Evolutionary conservation across 148 eudicot species (phyloP), one percentile per base, ranked within the genome.

Genomic region (Rhododendron simsii): DNA sequence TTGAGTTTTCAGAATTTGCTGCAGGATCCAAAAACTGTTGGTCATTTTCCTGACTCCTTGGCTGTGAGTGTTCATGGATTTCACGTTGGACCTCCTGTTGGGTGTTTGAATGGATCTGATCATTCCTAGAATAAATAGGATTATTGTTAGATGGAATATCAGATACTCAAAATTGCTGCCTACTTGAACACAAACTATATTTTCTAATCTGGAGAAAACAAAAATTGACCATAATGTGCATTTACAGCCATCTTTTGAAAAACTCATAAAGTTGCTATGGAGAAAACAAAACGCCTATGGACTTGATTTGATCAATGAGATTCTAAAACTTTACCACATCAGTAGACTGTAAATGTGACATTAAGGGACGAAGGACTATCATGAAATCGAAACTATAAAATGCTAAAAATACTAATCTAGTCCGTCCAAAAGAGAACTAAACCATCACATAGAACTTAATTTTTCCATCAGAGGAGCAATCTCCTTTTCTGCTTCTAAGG

Each of bases 111-210:
- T 85, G 89, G 77, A 87, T 79, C 86, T 90, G 93, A 81, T 92
- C 92, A 87, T 86, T 92, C 87, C 84, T 82, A 87, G 91, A 87
- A 86, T 91, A 91, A 83, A 80, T 61, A 84, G 87, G 88, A 33
- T 69, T 88, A 89, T 83, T 86, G 86, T 89, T 85, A 86, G 92
- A 84, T 76, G 87, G 85, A 28, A 87, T 86, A 57, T 93, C 94
- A 33, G 76, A 14, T 35, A n/a, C 73, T 10, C 73, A 85, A 90
- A 85, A 90, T 84, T 85, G 84, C 91, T 93, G 88, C 90, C 91
- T 84, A 88, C 98, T 90, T 92, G 98, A 89, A 91, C 92, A 85
- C 89, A 95, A 86, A 93, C 93, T 71, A 89, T 92, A 83, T 85
- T 90, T 86, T 95, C 96, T 87, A 93, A 89, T 86, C 93, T 91